Conservation (phyloP, 805 yeast genomes). For the Pichia membranifaciens region DNA sequence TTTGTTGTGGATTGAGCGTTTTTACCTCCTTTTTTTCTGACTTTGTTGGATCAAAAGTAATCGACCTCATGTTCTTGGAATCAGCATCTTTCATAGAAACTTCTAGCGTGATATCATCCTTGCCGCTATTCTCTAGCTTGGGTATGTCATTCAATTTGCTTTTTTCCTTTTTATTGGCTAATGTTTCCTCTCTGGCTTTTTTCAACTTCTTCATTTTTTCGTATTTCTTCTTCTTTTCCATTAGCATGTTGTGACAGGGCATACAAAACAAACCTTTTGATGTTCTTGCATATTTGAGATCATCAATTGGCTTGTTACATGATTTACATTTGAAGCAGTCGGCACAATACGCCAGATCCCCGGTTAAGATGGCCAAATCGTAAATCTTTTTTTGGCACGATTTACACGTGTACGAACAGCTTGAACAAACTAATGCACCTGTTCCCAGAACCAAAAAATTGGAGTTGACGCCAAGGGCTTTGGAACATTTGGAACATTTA, state of each 20-base stretch:
- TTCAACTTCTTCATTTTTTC: slow-evolving; percentile 39
- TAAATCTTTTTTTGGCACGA: slow-evolving; percentile 82
- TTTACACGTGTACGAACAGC: slow-evolving; percentile 87
- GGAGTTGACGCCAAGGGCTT: slow-evolving; percentile 76
- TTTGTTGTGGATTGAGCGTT: background rate
- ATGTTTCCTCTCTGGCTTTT: slow-evolving; percentile 12
- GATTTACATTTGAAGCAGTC: slow-evolving; percentile 84
- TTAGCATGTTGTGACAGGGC: slow-evolving; percentile 78
- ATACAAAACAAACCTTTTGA: slow-evolving; percentile 90
- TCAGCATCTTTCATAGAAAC: background rate
- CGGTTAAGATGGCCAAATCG: slow-evolving; percentile 89
- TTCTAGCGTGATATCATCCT: background rate
- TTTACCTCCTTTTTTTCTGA: background rate
- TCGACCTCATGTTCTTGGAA: background rate
- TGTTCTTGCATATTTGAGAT: slow-evolving; percentile 85
- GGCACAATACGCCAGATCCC: slow-evolving; percentile 92
- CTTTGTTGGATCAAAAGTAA: background rate
- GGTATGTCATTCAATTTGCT: background rate
- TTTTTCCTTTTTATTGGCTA: background rate
- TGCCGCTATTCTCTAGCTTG: background rate
- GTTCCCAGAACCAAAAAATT: slow-evolving; percentile 90
- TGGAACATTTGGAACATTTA: slow-evolving; percentile 77
- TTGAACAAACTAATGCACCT: slow-evolving; percentile 83
- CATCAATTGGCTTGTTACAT: slow-evolving; percentile 81
- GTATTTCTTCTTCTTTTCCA: slow-evolving; percentile 67